These are phyloP conservation scores for Plasmodium gonderi DNA, from an alignment of 169 alveolate genomes.

Conservation along the genomic window DNA sequence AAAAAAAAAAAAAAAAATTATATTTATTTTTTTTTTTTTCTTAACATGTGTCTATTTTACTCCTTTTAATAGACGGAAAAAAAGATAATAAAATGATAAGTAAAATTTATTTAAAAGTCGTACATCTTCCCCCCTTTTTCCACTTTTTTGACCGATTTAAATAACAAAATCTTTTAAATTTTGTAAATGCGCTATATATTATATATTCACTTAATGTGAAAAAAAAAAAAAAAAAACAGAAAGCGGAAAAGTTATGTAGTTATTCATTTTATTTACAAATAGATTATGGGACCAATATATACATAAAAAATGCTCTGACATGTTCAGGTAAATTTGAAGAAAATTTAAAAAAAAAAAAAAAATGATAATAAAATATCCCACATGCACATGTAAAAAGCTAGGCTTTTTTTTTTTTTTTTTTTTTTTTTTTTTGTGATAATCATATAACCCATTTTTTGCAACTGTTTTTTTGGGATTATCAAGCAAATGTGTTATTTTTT, in stretches of 20 bases:
- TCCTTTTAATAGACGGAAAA: not conserved
- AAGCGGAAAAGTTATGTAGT: not conserved
- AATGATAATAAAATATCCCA: not conserved
- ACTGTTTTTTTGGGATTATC: not conserved
- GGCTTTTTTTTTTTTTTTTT: not conserved
- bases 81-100: not conserved
- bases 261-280: not conserved
- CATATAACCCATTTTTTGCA: not conserved
- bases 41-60: not conserved
- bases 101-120: not conserved
- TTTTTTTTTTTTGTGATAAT: not conserved
- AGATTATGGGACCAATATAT: not conserved
- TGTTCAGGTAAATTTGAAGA: slow-evolving; percentile 4
- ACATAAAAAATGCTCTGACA: not conserved
- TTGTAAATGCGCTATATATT: not conserved
- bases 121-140: not conserved
- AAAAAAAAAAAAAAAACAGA: not conserved
- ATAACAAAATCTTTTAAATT: not conserved
- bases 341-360: not conserved
- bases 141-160: not conserved
- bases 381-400: not conserved
- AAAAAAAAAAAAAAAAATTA: not conserved
- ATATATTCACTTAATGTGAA: not conserved
- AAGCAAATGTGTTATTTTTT: not conserved
- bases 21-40: not conserved